Percentiles rank a stretch among this genome's conserved stretches.
phyloP scores from a whole-genome alignment of 306 rosid species.

The Castanopsis chinensis region DNA sequence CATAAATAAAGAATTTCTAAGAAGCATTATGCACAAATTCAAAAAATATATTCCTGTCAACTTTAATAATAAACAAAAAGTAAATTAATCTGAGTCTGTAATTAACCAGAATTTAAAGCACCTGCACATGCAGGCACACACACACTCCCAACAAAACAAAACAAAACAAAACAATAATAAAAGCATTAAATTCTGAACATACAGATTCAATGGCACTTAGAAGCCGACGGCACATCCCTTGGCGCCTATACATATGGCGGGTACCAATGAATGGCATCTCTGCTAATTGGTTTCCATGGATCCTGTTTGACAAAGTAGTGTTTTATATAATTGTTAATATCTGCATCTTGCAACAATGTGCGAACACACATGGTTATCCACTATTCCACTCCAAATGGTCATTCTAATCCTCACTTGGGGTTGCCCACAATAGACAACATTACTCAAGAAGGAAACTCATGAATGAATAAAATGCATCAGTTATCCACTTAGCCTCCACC shows the following conservation, averaged over 20 bases:
- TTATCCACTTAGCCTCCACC: too few species aligned
- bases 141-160: neutral
- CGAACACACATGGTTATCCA: neutral
- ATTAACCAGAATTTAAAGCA: neutral
- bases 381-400: neutral
- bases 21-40: neutral
- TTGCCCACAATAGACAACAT: neutral
- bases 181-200: conserved; percentile 31
- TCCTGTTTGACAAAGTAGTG: conserved; percentile 51
- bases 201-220: conserved; percentile 72
- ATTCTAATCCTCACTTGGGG: neutral
- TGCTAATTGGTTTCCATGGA: conserved; percentile 79
- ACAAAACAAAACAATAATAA: neutral
- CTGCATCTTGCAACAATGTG: neutral
- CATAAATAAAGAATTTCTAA: neutral
- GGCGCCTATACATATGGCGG: conserved; percentile 84
- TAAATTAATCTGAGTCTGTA: neutral
- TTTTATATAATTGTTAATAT: conserved; percentile 10
- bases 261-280: conserved; percentile 99
- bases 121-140: neutral
- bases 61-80: neutral
- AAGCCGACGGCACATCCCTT: conserved; percentile 96
- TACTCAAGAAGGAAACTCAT: neutral
- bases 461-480: neutral
- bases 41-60: neutral